phyloP scores from a whole-genome alignment of 1,284 basidiomycete genomes.

The Apiotrichum mycotoxinovorans region DNA sequence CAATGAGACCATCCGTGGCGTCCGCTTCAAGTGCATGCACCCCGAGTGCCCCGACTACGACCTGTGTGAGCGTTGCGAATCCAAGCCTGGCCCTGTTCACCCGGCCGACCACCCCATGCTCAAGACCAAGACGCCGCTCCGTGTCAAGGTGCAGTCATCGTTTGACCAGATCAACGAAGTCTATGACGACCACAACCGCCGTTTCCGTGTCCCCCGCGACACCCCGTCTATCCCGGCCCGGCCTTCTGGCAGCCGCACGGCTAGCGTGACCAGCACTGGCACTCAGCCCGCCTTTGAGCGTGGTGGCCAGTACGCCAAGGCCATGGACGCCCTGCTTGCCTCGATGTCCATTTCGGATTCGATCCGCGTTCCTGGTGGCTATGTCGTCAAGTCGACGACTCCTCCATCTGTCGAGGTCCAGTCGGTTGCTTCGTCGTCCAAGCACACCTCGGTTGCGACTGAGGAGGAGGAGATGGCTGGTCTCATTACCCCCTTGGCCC shows the following conservation, averaged over 20 bases:
- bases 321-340: constrained; percentile 12
- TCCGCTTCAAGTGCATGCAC: constrained; percentile 65
- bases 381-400: not conserved
- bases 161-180: constrained; percentile 23
- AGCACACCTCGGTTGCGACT: constrained; percentile 8
- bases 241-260: not conserved
- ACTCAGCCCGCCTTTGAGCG: constrained; percentile 4
- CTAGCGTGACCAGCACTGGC: not conserved
- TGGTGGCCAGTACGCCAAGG: constrained; percentile 17
- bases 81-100: constrained; percentile 71
- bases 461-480: constrained; percentile 13
- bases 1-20: constrained; percentile 35
- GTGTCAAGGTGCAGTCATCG: constrained; percentile 33
- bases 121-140: constrained; percentile 61
- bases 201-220: constrained; percentile 3
- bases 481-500: not conserved
- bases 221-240: not conserved
- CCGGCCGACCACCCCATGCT: constrained; percentile 70
- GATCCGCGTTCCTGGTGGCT: constrained; percentile 11
- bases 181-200: constrained; percentile 19
- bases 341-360: not conserved
- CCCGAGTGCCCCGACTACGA: constrained; percentile 76
- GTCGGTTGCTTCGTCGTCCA: not conserved
- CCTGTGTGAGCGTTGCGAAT: constrained; percentile 75
- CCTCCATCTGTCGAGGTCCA: not conserved